Evolutionary conservation across 805 yeast genomes (phyloP), one percentile per base, ranked within the genome.

Genomic region (Wickerhamomyces xylosicus): DNA sequence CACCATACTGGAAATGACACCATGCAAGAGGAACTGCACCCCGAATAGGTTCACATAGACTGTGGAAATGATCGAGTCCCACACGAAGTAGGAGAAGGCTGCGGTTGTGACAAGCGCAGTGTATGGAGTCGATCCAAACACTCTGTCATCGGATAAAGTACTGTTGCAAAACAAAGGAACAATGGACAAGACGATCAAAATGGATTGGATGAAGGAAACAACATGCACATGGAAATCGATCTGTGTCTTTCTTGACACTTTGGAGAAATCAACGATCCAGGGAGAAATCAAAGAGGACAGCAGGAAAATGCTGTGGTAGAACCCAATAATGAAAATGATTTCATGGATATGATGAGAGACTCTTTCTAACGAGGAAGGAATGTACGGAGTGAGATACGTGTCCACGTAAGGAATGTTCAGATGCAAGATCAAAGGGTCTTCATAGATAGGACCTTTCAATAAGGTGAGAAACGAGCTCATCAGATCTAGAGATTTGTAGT

Each of bases 221-320:
- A 85, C 71, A 59, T 89, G 97, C 50, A 85, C 79, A 57, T 85
- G 89, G 57, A 84, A 85, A 56, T 85, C 83, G 47, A 79, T 52
- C 48, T 67, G 67, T 29, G 73, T 71, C 49, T 74, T 73, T n/a
- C 48, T 45, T 32, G 58, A 54, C 34, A 56, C 29, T 3, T 44
- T 29, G 14, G 44, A 41, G 40, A 58, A 51, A 31, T 48, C 37
- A 10, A 34, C 15, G 2, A 56, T 14, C 6, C 37, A 2, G 5
- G 61, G 60, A 1, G 56, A 40, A 3, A 53, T 1, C 2, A 50
- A 9, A 5, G 47, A 37, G 3, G 62, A 48, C 0, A 47, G 3
- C 3, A 48, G 15, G 39, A 46, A 62, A 31, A 62, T 40, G 1
- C 41, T 18, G 18, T 62, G 62, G 39, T 62, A 62, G 22, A 53